phyloP scores from a whole-genome alignment of 495 filamentous ascomycete genomes.

The Cercophora scortea region DNA sequence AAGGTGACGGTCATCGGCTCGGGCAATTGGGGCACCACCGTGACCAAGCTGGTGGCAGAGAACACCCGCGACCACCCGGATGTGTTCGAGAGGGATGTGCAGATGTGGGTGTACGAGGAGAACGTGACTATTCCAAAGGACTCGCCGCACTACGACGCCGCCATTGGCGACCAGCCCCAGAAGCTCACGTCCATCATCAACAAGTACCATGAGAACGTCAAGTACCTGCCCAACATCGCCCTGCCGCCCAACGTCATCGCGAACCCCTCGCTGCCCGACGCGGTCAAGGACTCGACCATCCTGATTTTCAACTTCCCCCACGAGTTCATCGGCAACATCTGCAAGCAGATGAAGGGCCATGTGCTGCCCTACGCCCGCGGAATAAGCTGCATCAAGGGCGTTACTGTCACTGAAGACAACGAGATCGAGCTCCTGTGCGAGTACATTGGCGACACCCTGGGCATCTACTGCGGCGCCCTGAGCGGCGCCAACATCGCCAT shows the following conservation, averaged over 20 bases:
- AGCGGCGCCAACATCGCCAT: slow-evolving; percentile 95
- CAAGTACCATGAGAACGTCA: slow-evolving; percentile 87
- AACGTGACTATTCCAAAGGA: slow-evolving; percentile 63
- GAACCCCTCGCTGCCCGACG: slow-evolving; percentile 75
- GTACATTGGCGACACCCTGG: slow-evolving; percentile 77
- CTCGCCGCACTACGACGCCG: slow-evolving; percentile 50
- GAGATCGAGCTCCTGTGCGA: slow-evolving; percentile 81
- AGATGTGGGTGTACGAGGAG: slow-evolving; percentile 98
- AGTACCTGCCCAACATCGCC: slow-evolving; percentile 80
- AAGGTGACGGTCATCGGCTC: slow-evolving; percentile 92
- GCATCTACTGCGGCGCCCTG: slow-evolving; percentile 95
- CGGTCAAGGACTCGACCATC: slow-evolving; percentile 75
- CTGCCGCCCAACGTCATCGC: slow-evolving; percentile 85
- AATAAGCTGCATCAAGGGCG: slow-evolving; percentile 97
- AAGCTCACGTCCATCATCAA: slow-evolving; percentile 93
- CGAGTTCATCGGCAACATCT: slow-evolving; percentile 89
- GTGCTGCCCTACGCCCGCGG: slow-evolving; percentile 88
- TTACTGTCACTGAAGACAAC: slow-evolving; percentile 76
- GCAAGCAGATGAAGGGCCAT: slow-evolving; percentile 75
- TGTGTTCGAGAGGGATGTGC: slow-evolving; percentile 78
- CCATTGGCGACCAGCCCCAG: slow-evolving; percentile 49
- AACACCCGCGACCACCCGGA: slow-evolving; percentile 70
- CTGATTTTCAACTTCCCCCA: slow-evolving; percentile 97
- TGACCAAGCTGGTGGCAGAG: slow-evolving; percentile 94
- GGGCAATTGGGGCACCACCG: slow-evolving; percentile 97